Base-by-base conservation (phyloP, 148 eudicot species). In the Arctostaphylos glauca region DNA sequence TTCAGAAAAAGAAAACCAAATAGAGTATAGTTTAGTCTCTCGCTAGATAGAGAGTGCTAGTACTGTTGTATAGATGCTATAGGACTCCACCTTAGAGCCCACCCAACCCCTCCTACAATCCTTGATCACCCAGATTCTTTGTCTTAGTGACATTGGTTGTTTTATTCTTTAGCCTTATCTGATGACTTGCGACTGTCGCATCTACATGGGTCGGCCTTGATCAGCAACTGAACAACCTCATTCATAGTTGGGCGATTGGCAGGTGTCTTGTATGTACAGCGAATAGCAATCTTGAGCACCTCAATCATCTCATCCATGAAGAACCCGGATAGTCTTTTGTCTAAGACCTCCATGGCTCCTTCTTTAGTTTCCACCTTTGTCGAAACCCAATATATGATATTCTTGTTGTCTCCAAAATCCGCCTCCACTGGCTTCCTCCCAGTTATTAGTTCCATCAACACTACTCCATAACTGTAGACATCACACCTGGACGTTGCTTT, bases 391-490 rank as follows among this genome's bases (percentile, higher is more conserved):
- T 93, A 89, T 82, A 96, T 90, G 52, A 96, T 96, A 78, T 94
- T 93, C 93, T 93, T 94, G 89, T 89, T 93, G 84, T 96, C 99
- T 80, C 99, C 98, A 73, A 89, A 96, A 87, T 94, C 99, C 73
- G 93, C 76, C 88, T 96, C 98, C 80, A 94, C 93, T 2, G 95
- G 97, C 86, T 91, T 96, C 86, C 92, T 92, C 78, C 98, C 99
- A 19, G 99, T 96, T 80, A 96, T 87, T 49, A 96, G 90, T 83
- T 96, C 99, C 98, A 93, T 92, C 72, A 94, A 81, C 25, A 96
- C 99, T 43, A 96, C 98, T n/a, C 99, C 99, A 5, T 89, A 94
- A 81, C 99, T 96, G 90, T 96, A 96, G 44, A 96, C 95, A 53
- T 96, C 99, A 73, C 99, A 94, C 88, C 92, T 96, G 60, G 97